These are phyloP conservation scores for Coemansia sp. DNA, from an alignment of 192 early-diverging fungal genomes.

Conservation along the genomic window DNA sequence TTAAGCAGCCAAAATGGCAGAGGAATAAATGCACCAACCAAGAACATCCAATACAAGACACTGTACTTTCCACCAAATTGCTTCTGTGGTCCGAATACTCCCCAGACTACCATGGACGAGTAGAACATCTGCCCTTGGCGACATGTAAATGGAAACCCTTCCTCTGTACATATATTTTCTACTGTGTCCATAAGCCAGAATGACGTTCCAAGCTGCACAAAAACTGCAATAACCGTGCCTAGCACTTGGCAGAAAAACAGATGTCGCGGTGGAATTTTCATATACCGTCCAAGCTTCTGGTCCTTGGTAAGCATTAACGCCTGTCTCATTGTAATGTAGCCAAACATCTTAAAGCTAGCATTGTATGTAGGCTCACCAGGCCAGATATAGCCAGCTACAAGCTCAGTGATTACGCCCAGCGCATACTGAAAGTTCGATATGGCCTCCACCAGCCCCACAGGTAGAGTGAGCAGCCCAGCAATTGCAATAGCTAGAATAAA, in stretches of 20 bases:
- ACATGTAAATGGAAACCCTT: slow-evolving; percentile 63
- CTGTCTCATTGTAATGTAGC: slow-evolving; percentile 71
- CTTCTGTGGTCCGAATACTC: slow-evolving; percentile 64
- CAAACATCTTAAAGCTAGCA: slow-evolving; percentile 79
- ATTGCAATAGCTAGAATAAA: slow-evolving; percentile 59
- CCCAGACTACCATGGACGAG: slow-evolving; percentile 72
- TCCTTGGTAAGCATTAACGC: slow-evolving; percentile 61
- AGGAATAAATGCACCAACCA: slow-evolving; percentile 64
- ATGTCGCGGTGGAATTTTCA: slow-evolving; percentile 70
- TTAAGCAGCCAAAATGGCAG: slow-evolving; percentile 65
- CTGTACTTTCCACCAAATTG: slow-evolving; percentile 59
- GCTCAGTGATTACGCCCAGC: slow-evolving; percentile 79
- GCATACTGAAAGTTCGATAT: slow-evolving; percentile 71
- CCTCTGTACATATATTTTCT: slow-evolving; percentile 53
- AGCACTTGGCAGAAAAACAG: slow-evolving; percentile 73
- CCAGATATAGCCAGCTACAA: slow-evolving; percentile 69
- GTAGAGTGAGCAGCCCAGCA: slow-evolving; percentile 61
- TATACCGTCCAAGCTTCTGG: slow-evolving; percentile 70
- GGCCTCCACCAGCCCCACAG: slow-evolving; percentile 73
- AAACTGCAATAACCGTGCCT: slow-evolving; percentile 67
- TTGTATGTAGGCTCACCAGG: slow-evolving; percentile 77
- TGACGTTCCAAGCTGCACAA: slow-evolving; percentile 65
- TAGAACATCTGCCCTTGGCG: slow-evolving; percentile 58
- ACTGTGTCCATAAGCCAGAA: slow-evolving; percentile 62
- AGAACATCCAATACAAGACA: slow-evolving; percentile 44